Evolutionary conservation across 2,329 filamentous ascomycete species (phyloP), one percentile per base, ranked within the genome.

Genomic region (Neofusicoccum ribis): DNA sequence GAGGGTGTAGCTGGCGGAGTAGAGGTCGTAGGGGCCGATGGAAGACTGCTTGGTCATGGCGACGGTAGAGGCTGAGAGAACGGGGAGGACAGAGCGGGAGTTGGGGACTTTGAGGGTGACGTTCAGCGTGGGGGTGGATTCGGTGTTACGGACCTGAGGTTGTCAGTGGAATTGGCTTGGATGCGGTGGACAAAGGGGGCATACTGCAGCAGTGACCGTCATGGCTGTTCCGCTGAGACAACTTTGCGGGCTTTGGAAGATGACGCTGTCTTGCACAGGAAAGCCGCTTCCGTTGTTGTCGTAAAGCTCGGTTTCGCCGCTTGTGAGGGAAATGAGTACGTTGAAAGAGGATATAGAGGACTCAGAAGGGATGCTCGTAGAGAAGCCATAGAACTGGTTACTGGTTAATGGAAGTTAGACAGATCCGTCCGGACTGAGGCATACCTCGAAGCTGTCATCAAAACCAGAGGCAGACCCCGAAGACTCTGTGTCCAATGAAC

Each of bases 331-430:
- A 61, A 88, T 70, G 1, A 84, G 75, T 70, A 88, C 72, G 67
- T 80, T 81, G 78, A 90, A 85, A 68, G 88, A 83, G 46, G 89
- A 83, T 76, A 91, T 85, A 68, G 89, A 82, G 65, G 84, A 79
- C 65, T 85, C 76, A 69, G 86, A 79, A 67, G 85, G 73, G 70
- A 93, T 83, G 64, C 84, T 65, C 3, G 68, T 64, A 3, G 71
- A 72, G 46, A 78, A 76, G 20, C 70, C 64, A 54, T 71, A 76
- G 67, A 76, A 77, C 70, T 71, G 20, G 6, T 23, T 20, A 15
- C 15, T 14, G 1, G 17, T 60, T 14, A 60, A 41, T 20, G 20
- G 1, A 5, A n/a, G 9, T 9, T 31, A 52, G 7, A 20, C 1
- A 39, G 27, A 3, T 17, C 31, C 17, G 43, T 12, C 6, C n/a